Conservation (phyloP, 495 filamentous ascomycete genomes). For the Talaromyces trachyspermus region DNA sequence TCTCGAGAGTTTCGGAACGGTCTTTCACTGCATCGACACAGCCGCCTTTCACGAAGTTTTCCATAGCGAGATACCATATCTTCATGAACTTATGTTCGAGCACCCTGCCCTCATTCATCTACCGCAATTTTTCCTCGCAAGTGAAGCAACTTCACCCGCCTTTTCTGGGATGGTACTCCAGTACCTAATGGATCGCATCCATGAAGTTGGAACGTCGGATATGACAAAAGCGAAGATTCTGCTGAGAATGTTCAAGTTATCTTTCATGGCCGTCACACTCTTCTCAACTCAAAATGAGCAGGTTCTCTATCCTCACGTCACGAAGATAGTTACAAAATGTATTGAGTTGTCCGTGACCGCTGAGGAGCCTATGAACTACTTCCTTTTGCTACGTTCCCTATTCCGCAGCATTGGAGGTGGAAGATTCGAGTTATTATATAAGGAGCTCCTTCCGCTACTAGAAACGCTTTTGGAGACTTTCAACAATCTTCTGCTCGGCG, state of each 20-base stretch:
- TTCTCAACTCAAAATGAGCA: slow-evolving; percentile 94
- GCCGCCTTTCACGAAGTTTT: slow-evolving; percentile 99
- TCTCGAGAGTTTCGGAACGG: slow-evolving; percentile 93
- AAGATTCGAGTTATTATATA: slow-evolving; percentile 94
- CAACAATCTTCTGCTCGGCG: slow-evolving; percentile 84
- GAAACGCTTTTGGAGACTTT: slow-evolving; percentile 97
- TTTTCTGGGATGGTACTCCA: slow-evolving; percentile 97
- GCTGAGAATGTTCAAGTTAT: slow-evolving; percentile 92
- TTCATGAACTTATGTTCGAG: slow-evolving; percentile 97
- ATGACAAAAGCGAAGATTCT: slow-evolving; percentile 86
- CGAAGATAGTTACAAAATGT: slow-evolving; percentile 91
- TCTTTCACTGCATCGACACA: slow-evolving; percentile 97
- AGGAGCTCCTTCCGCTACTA: slow-evolving; percentile 89
- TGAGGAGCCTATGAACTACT: slow-evolving; percentile 98
- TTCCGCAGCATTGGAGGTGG: slow-evolving; percentile 97
- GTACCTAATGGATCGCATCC: slow-evolving; percentile 93
- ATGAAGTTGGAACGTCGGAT: slow-evolving; percentile 88
- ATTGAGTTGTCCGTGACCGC: slow-evolving; percentile 93
- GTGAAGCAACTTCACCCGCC: slow-evolving; percentile 92
- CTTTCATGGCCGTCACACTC: slow-evolving; percentile 97
- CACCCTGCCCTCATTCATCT: slow-evolving; percentile 90
- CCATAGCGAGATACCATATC: slow-evolving; percentile 88
- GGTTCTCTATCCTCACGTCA: slow-evolving; percentile 89
- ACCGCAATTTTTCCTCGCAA: slow-evolving; percentile 95
- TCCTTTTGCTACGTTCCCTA: slow-evolving; percentile 81